A percentile compares a stretch with the other conserved stretches of the same genome.
Evolutionary conservation across 1,139 yeast genomes (phyloP).

Genomic region (Candida albicans): DNA sequence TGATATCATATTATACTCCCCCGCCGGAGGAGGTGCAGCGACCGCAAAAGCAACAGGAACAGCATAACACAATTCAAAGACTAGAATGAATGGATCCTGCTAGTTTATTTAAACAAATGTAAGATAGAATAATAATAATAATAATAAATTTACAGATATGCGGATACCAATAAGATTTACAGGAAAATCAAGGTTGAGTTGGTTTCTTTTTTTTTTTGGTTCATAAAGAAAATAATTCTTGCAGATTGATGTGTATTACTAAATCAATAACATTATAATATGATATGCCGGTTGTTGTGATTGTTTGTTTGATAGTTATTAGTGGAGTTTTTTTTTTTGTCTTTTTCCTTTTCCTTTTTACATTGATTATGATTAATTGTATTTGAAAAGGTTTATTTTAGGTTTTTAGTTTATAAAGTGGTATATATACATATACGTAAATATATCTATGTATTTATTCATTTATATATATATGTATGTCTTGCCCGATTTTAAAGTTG

Average conservation of each 20-base stretch:
- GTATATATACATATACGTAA: no score
- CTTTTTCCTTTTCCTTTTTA: background rate
- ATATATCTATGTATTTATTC: no score
- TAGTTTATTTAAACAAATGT: background rate
- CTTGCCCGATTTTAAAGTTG: no score
- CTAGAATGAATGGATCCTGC: no score
- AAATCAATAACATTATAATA: conserved; percentile 1
- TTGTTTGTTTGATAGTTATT: background rate
- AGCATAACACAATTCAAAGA: background rate
- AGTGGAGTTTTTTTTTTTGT: background rate
- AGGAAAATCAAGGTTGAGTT: no score
- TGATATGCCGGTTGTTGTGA: conserved; percentile 11
- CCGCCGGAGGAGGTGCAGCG: no score
- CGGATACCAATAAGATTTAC: background rate
- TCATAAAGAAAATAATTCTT: background rate
- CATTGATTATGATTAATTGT: background rate
- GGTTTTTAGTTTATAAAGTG: no score
- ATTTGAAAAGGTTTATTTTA: no score
- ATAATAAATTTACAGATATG: conserved; percentile 1
- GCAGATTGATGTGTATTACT: background rate
- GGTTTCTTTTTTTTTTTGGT: background rate
- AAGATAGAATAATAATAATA: background rate
- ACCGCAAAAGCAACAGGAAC: background rate
- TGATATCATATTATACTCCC: no score
- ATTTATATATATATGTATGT: no score